Evolutionary conservation across 495 filamentous ascomycete species (phyloP), one percentile per base, ranked within the genome.

Genomic region (Penicillium verhagenii): DNA sequence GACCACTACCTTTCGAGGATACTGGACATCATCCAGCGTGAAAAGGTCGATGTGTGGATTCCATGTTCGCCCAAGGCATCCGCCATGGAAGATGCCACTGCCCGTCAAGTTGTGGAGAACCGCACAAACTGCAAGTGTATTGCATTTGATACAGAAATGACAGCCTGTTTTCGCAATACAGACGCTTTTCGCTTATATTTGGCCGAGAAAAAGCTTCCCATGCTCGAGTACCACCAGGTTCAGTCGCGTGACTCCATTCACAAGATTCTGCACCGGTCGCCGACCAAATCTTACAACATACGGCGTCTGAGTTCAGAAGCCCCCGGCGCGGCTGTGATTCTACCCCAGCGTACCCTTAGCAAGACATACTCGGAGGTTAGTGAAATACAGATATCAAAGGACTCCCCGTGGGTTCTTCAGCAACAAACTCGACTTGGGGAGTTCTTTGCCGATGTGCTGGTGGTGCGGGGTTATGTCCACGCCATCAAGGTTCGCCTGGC

Each of bases 1-100:
- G 67, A 72, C 25, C 65, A 71, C 24, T 82, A 80, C 29, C 71
- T 81, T 42, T 66, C 76, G 2, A 65, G 65, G 6, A 65, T 92
- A 7, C 57, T 86, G 6, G 59, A 80, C 14, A 76, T 90, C 14
- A 72, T 91, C 28, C 66, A 77, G 24, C 65, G 73, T 7, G 86
- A 92, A 50, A 76, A 78, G 0, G 77, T 89, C 16, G 82, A 90
- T 50, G 58, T 92, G 0, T 93, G 89, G 89, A 80, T 92, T 13
- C 83, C 80, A 38, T 90, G 86, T 58, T 88, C 86, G 0, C 81
- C 80, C 8, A 80, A 83, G 7, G 74, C 77, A 14, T 77, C 74
- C 2, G 80, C 80, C 5, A 57, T 85, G 7, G 82, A 87, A 59
- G 87, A 91, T 65, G 87, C 79, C 0, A 62, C 77, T 19, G 86